A percentile compares a stretch with the other conserved stretches of the same genome.
phyloP scores from a whole-genome alignment of 2,329 filamentous ascomycete genomes.

The Dactylellina haptotyla region DNA sequence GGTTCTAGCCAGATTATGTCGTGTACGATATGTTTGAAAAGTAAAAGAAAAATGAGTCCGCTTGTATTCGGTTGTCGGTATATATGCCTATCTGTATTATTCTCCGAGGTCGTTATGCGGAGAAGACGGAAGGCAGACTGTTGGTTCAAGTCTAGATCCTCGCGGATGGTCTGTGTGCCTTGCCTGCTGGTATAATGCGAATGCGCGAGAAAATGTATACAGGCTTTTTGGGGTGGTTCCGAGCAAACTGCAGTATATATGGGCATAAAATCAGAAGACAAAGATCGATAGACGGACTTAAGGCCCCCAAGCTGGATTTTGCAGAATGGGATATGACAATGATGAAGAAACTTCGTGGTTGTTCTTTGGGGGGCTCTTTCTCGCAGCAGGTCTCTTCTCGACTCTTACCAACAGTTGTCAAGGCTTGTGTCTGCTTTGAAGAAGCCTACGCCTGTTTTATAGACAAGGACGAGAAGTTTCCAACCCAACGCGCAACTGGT shows the following conservation, averaged over 20 bases:
- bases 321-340: neutral
- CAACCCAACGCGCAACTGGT: too few species aligned
- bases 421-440: neutral
- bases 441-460: neutral
- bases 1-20: neutral
- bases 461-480: neutral
- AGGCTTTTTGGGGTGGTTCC: neutral
- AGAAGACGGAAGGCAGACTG: slow-evolving; percentile 30
- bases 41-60: too few species aligned
- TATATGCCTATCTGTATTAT: slow-evolving; percentile 2
- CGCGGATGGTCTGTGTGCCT: neutral
- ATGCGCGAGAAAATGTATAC: neutral
- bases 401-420: neutral
- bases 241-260: neutral
- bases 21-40: too few species aligned
- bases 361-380: too few species aligned
- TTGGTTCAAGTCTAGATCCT: neutral
- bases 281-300: neutral
- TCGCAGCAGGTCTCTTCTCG: too few species aligned
- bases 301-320: neutral
- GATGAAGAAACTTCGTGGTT: too few species aligned
- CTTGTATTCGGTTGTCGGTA: slow-evolving; percentile 11
- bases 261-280: neutral
- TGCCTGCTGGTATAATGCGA: neutral
- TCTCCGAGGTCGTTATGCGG: neutral